These are phyloP conservation scores for Pseudogymnoascus sp. DNA, from an alignment of 2,329 filamentous ascomycete genomes.

Conservation along the genomic window DNA sequence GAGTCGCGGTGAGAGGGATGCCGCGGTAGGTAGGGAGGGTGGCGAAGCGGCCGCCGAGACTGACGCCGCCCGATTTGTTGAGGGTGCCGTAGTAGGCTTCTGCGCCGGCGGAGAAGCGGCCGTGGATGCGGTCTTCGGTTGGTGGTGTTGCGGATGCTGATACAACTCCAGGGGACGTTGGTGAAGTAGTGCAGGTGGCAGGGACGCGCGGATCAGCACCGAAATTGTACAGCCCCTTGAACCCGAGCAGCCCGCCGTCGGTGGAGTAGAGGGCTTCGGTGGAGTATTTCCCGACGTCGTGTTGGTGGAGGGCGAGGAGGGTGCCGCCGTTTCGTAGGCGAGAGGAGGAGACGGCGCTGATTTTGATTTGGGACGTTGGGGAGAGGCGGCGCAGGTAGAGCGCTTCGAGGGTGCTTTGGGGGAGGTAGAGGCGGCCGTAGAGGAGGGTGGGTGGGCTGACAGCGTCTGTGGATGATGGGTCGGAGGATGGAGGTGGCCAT, in stretches of 20 bases:
- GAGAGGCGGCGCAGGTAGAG: slow-evolving; percentile 74
- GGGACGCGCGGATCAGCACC: slow-evolving; percentile 40
- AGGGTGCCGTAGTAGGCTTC: slow-evolving; percentile 94
- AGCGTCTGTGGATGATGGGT: slow-evolving; percentile 21
- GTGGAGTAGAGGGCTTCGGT: slow-evolving; percentile 88
- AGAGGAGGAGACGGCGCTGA: slow-evolving; percentile 71
- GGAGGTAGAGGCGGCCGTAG: slow-evolving; percentile 75
- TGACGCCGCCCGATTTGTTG: slow-evolving; percentile 90
- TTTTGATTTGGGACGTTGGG: slow-evolving; percentile 69
- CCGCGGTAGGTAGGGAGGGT: slow-evolving; percentile 75
- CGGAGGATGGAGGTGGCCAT: slow-evolving; percentile 30
- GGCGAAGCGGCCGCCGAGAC: slow-evolving; percentile 80
- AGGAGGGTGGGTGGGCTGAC: slow-evolving; percentile 54
- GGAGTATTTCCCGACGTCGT: slow-evolving; percentile 81
- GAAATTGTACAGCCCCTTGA: slow-evolving; percentile 91
- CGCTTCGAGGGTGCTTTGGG: slow-evolving; percentile 79
- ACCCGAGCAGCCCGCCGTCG: slow-evolving; percentile 80
- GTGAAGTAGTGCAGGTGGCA: slow-evolving; percentile 10
- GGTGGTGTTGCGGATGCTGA: slow-evolving; percentile 26
- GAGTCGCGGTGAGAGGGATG: slow-evolving; percentile 86
- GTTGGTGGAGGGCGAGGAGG: slow-evolving; percentile 66
- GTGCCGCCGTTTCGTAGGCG: slow-evolving; percentile 70
- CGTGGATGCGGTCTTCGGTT: slow-evolving; percentile 57
- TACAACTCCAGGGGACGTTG: no score
- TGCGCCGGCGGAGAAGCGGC: slow-evolving; percentile 81